Percentiles rank a stretch among this genome's conserved stretches.
phyloP scores from a whole-genome alignment of 768 basidiomycete species.

The Mycena sanguinolenta region DNA sequence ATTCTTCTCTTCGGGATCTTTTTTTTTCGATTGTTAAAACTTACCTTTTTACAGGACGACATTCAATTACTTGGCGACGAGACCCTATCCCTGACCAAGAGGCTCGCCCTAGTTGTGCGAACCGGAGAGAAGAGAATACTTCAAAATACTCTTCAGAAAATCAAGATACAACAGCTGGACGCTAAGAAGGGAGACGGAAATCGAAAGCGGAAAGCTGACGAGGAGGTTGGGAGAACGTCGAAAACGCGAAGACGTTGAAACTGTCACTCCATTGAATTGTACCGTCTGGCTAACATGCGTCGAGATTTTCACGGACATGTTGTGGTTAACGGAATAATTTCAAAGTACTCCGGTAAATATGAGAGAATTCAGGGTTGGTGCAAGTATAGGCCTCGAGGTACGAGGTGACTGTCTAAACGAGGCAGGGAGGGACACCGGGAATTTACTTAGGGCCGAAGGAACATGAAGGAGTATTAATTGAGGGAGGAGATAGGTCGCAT shows the following conservation, averaged over 20 bases:
- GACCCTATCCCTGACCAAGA: slow-evolving; percentile 59
- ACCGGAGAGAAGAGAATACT: slow-evolving; percentile 86
- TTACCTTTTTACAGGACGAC: slow-evolving; percentile 61
- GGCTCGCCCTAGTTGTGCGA: slow-evolving; percentile 78
- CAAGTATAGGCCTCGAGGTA: too few relatives aligned
- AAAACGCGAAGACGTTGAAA: slow-evolving; percentile 21
- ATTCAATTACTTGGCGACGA: slow-evolving; percentile 51
- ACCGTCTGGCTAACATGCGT: too few relatives aligned
- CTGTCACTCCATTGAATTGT: too few relatives aligned
- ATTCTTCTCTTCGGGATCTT: neutral
- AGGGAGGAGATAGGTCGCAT: too few relatives aligned
- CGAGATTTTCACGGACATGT: too few relatives aligned
- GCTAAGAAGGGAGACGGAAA: slow-evolving; percentile 2
- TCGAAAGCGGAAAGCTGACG: slow-evolving; percentile 26
- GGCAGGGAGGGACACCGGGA: too few relatives aligned
- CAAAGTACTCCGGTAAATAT: too few relatives aligned
- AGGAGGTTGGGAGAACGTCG: slow-evolving; percentile 17
- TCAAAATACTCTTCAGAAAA: slow-evolving; percentile 40
- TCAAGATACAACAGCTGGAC: slow-evolving; percentile 30
- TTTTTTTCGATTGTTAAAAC: neutral
- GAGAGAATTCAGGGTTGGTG: too few relatives aligned
- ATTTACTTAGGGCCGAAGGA: too few relatives aligned
- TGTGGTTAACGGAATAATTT: too few relatives aligned
- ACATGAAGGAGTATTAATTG: too few relatives aligned
- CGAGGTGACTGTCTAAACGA: too few relatives aligned